Base-by-base conservation (phyloP, 208 protist species). In the Wallacemonas sp. region DNA sequence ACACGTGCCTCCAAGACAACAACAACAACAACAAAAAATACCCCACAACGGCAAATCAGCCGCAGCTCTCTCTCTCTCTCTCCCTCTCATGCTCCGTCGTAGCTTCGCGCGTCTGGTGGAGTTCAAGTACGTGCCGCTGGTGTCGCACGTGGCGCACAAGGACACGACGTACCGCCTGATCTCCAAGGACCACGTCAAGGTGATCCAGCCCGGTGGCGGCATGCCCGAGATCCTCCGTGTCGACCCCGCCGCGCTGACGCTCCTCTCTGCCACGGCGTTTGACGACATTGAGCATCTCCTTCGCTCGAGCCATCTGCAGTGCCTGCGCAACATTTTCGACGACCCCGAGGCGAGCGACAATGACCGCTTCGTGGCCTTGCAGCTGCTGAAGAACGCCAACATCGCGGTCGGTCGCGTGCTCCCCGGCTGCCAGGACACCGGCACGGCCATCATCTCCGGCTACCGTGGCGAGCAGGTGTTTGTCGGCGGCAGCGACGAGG, bases 331-430 rank as follows among this genome's bases (percentile, higher is more conserved):
- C 16, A 98, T 99, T 67, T 97, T 99, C 66, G 84, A 99, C 23
- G 98, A 99, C 65, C 84, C 89, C 3, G 97, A 98, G 75, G 96
- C 98, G 18, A 97, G 87, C 22, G 78, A 97, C 69, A 99, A 99
- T 75, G 98, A 99, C 72, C 82, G 87, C 33, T 99, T 99, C 67
- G 97, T 99, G 12, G 97, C 96, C n/a, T 74, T 98, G 45, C 88
- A 98, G 79, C 79, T 99, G 32, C 87, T 99, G 25, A 98, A 99
- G 76, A 99, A 99, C 76, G 97, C 97, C 11, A 96, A 96, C 77
- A 98, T 99, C 72, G 89, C 98, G 23, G 77, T 92, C 1, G 91
- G 67, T 14, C 84, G 92, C 42, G 77, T 94, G 42, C 90, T 98
- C 12, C 97, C 97, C 18, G 80, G 86, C 36, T 98, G 96, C 83